These are phyloP conservation scores for Trichoderma atrobrunneum DNA, from an alignment of 2,329 filamentous ascomycete species.

Conservation along the genomic window DNA sequence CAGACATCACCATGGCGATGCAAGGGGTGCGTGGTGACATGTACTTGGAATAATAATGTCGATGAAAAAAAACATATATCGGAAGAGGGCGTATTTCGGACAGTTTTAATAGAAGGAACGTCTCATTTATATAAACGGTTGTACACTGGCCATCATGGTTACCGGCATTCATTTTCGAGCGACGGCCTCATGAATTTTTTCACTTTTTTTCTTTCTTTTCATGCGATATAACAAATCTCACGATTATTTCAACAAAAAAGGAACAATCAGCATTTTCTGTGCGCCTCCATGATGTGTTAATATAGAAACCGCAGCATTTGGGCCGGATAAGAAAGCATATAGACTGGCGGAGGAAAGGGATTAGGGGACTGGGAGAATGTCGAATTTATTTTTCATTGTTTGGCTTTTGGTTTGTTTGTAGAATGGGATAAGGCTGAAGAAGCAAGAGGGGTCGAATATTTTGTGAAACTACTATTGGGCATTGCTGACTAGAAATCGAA, in stretches of 20 bases:
- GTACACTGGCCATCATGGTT: background rate
- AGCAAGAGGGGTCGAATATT: background rate
- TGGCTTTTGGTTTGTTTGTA: background rate
- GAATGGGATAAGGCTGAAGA: background rate
- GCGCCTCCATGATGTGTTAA: constrained; percentile 32
- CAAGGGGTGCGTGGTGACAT: constrained; percentile 46
- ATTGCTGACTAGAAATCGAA: background rate
- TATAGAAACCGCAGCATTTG: constrained; percentile 30
- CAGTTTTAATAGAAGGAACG: constrained; percentile 6
- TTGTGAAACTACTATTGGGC: background rate
- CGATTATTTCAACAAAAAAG: constrained; percentile 27
- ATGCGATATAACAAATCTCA: constrained; percentile 26
- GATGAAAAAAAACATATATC: background rate
- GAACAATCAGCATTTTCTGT: constrained; percentile 23
- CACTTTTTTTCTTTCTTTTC: background rate
- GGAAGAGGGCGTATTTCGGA: constrained; percentile 2
- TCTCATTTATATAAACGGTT: background rate
- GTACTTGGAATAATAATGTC: constrained; percentile 47
- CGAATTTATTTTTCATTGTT: background rate
- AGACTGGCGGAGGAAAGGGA: background rate
- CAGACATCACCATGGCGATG: constrained; percentile 46
- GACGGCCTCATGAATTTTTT: background rate
- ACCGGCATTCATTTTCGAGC: constrained; percentile 2
- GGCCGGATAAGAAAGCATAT: background rate
- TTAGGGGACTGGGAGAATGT: background rate